These are phyloP conservation scores for Vicia faba DNA, from an alignment of 306 rosid genomes.

Conservation along the genomic window DNA sequence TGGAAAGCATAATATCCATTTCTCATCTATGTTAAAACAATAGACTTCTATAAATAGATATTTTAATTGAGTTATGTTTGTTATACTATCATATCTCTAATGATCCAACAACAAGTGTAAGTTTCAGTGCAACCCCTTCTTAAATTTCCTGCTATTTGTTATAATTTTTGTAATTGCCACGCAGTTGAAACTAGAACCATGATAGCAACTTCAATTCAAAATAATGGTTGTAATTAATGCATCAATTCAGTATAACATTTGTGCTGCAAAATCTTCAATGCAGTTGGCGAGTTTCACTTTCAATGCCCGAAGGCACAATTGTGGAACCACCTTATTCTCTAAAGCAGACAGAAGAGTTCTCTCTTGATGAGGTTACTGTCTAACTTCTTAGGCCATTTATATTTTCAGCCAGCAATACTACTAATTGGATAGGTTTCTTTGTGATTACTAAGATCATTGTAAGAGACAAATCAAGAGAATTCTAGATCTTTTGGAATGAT, in stretches of 20 bases:
- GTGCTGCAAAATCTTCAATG: constrained; percentile 20
- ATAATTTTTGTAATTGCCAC: neutral
- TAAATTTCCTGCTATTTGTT: neutral
- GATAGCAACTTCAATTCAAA: neutral
- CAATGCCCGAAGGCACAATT: constrained; percentile 63
- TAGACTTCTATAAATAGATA: too few species aligned
- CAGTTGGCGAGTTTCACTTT: constrained; percentile 75
- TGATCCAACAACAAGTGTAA: neutral
- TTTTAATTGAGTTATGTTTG: constrained; percentile 12
- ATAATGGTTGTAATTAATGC: neutral
- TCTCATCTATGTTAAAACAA: too few species aligned
- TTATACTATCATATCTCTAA: neutral
- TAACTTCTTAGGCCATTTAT: constrained; percentile 13
- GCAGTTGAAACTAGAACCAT: neutral
- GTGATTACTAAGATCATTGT: neutral
- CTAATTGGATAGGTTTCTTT: constrained; percentile 5
- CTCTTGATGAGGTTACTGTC: constrained; percentile 67
- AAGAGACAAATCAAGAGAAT: too few species aligned
- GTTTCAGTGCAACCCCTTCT: neutral
- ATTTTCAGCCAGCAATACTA: neutral
- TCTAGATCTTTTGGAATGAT: too few species aligned
- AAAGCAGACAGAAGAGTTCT: constrained; percentile 52
- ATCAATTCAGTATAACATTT: neutral
- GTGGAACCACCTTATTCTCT: constrained; percentile 70
- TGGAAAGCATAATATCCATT: too few species aligned